Evolutionary conservation across 2,329 filamentous ascomycete genomes (phyloP).

Genomic region (Scorias spongiosa): DNA sequence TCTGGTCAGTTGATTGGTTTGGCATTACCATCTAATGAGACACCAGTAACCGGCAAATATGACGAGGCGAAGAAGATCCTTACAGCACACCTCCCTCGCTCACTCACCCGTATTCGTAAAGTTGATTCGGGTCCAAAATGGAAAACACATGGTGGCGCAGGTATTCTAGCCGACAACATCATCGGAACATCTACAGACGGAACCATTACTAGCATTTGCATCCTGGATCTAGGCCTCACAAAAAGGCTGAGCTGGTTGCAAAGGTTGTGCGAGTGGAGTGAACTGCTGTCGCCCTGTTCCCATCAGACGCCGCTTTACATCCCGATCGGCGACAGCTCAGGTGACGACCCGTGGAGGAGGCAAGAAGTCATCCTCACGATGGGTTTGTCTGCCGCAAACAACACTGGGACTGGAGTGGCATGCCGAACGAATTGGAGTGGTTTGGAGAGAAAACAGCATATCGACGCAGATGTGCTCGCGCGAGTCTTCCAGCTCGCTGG

Average conservation of each 20-base stretch:
- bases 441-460: conserved; percentile 15
- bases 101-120: conserved; percentile 35
- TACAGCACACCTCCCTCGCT: conserved; percentile 26
- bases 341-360: conserved; percentile 3
- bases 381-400: conserved; percentile 11
- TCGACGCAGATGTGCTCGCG: conserved; percentile 28
- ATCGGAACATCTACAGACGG: conserved; percentile 38
- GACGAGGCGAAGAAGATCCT: conserved; percentile 22
- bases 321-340: neutral
- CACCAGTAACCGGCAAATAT: neutral
- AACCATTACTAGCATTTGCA: conserved; percentile 41
- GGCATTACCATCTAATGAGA: conserved; percentile 10
- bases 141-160: conserved; percentile 20
- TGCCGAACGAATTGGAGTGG: conserved; percentile 5
- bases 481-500: conserved; percentile 18
- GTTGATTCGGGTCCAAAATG: conserved; percentile 26
- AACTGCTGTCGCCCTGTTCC: conserved; percentile 16
- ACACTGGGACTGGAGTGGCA: conserved; percentile 12
- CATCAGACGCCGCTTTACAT: conserved; percentile 6
- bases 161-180: conserved; percentile 31
- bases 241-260: conserved; percentile 59
- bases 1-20: conserved; percentile 20
- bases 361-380: conserved; percentile 10
- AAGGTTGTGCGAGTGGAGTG: conserved; percentile 35
- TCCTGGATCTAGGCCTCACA: conserved; percentile 49